Percentiles rank a stretch among this genome's conserved stretches.
Evolutionary conservation across 306 rosid genomes (phyloP).

Genomic region (Prunus fruticosa): DNA sequence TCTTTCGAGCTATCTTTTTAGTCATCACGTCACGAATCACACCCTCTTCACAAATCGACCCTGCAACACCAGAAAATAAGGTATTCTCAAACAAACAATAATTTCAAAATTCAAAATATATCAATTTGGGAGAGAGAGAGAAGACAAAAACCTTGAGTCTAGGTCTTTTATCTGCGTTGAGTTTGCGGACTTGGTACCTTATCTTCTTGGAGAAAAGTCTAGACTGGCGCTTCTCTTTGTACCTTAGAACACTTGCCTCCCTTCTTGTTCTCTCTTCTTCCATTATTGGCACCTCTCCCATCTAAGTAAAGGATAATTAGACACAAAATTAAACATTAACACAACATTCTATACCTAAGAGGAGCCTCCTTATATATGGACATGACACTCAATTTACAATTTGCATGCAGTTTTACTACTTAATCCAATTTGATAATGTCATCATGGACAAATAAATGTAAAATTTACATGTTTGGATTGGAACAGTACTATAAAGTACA

Average conservation of each 20-base stretch:
- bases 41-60: slow-evolving; percentile 85
- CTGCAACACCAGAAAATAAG: slow-evolving; percentile 31
- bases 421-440: not conserved
- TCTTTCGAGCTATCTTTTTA: slow-evolving; percentile 29
- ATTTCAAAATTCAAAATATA: not conserved
- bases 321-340: not conserved
- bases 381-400: not conserved
- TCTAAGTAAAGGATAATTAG: slow-evolving; percentile 28
- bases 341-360: not conserved
- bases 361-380: not conserved
- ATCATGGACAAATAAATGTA: not conserved
- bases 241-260: slow-evolving; percentile 77
- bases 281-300: slow-evolving; percentile 77
- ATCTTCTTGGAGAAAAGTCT: slow-evolving; percentile 89
- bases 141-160: slow-evolving; percentile 74
- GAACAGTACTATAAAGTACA: not conserved
- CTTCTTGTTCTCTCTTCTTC: slow-evolving; percentile 69
- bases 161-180: slow-evolving; percentile 88
- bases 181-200: slow-evolving; percentile 84
- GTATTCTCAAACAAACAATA: not conserved
- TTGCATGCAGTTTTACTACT: not conserved
- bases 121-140: slow-evolving; percentile 25
- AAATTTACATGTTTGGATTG: not conserved
- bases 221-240: slow-evolving; percentile 76
- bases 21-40: slow-evolving; percentile 23